Conservation (phyloP, 768 basidiomycete genomes). For the Cubamyces lactineus region DNA sequence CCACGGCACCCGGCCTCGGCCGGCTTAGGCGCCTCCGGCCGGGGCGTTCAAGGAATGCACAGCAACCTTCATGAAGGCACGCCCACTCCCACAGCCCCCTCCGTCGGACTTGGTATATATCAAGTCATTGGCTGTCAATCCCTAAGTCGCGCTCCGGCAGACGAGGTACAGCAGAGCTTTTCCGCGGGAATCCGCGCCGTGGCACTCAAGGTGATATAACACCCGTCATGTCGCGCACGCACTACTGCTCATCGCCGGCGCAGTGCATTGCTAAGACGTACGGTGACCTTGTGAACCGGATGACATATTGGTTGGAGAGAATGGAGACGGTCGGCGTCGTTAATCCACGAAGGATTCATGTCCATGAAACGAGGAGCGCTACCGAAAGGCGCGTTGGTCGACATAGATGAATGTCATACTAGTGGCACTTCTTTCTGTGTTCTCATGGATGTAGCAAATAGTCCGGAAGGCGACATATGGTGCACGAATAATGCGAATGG, state of each 20-base stretch:
- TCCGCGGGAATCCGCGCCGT: not conserved
- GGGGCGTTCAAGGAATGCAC: conserved; percentile 12
- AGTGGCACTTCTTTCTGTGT: conserved; percentile 1
- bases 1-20: not conserved
- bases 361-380: not conserved
- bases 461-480: not conserved
- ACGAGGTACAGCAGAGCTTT: conserved; percentile 3
- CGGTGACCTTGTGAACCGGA: not conserved
- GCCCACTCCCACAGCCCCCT: conserved; percentile 14
- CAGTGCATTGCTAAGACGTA: not conserved
- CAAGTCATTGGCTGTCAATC: conserved; percentile 11
- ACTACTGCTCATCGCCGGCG: conserved; percentile 4
- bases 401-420: not conserved
- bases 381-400: not conserved
- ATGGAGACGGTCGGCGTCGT: too few relatives aligned
- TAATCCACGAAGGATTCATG: too few relatives aligned
- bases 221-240: too few relatives aligned
- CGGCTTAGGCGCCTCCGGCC: not conserved
- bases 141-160: not conserved
- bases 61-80: conserved; percentile 12
- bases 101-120: conserved; percentile 15
- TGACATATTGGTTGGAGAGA: too few relatives aligned
- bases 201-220: too few relatives aligned
- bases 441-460: not conserved
- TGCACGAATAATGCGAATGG: not conserved